Conservation (phyloP, 108 stramenopile species). For the Nitzschia putrida region DNA sequence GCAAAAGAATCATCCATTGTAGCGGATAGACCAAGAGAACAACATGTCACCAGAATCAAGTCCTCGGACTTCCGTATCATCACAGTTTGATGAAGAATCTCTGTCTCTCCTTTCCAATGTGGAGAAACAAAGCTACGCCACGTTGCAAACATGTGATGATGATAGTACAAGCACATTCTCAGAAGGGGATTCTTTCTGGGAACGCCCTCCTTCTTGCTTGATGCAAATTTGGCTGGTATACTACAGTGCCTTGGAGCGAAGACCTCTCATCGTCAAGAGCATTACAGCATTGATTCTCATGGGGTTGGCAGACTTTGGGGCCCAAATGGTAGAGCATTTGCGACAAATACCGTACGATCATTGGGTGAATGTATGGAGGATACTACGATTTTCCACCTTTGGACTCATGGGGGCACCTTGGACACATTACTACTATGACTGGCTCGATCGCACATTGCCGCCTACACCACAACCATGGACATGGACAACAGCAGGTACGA, state of each 20-base stretch:
- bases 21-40: too few relatives aligned
- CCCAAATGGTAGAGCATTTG: conserved; percentile 36
- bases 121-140: conserved; percentile 10
- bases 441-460: conserved; percentile 38
- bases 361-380: conserved; percentile 23
- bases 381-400: conserved; percentile 33
- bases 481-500: conserved; percentile 22
- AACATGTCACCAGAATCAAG: conserved; percentile 2
- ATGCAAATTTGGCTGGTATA: conserved; percentile 33
- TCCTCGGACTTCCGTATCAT: neutral
- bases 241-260: conserved; percentile 8
- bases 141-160: neutral
- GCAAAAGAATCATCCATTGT: too few relatives aligned
- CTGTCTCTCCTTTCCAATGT: conserved; percentile 4
- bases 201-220: neutral
- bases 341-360: conserved; percentile 15
- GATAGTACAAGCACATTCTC: neutral
- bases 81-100: conserved; percentile 19
- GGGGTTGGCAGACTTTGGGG: conserved; percentile 37
- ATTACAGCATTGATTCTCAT: conserved; percentile 42
- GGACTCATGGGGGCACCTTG: conserved; percentile 38
- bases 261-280: conserved; percentile 40
- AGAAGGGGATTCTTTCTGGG: neutral
- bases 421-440: conserved; percentile 48
- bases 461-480: conserved; percentile 44